Evolutionary conservation across 2,329 filamentous ascomycete genomes (phyloP).

Genomic region (Colletotrichum tanaceti): DNA sequence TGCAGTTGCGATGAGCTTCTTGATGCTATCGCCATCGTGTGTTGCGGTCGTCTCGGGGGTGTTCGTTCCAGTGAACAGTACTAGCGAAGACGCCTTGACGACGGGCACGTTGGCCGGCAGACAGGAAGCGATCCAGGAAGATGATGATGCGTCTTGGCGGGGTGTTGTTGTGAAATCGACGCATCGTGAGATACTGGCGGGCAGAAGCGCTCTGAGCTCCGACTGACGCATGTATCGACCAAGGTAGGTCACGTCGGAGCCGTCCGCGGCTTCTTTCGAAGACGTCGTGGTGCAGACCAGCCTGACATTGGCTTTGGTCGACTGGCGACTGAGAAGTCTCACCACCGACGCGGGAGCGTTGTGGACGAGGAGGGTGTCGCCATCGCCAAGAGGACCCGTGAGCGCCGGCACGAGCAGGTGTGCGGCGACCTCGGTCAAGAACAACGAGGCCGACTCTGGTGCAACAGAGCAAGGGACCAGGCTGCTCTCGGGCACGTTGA

Average conservation of each 20-base stretch:
- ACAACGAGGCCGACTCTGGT: background rate
- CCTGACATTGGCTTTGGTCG: background rate
- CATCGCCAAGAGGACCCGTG: background rate
- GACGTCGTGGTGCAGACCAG: background rate
- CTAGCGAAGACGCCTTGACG: background rate
- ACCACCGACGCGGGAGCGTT: background rate
- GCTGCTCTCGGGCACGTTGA: background rate
- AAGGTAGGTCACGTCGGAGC: background rate
- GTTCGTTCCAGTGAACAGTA: background rate
- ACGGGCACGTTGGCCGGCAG: background rate
- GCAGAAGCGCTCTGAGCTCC: background rate
- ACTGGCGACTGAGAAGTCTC: background rate
- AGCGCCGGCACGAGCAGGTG: conserved; percentile 3
- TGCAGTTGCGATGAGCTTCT: too few species aligned
- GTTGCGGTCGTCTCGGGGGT: background rate
- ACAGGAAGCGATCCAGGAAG: background rate
- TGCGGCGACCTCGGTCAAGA: conserved; percentile 1
- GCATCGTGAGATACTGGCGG: background rate
- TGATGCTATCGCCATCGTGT: background rate
- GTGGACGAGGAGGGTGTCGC: background rate
- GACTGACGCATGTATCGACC: conserved; percentile 7
- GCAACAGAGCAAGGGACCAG: background rate
- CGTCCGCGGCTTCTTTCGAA: background rate
- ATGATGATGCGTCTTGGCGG: background rate
- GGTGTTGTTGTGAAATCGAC: background rate